Base-by-base conservation (phyloP, 2,329 filamentous ascomycete genomes). In the Xylaria sp. region DNA sequence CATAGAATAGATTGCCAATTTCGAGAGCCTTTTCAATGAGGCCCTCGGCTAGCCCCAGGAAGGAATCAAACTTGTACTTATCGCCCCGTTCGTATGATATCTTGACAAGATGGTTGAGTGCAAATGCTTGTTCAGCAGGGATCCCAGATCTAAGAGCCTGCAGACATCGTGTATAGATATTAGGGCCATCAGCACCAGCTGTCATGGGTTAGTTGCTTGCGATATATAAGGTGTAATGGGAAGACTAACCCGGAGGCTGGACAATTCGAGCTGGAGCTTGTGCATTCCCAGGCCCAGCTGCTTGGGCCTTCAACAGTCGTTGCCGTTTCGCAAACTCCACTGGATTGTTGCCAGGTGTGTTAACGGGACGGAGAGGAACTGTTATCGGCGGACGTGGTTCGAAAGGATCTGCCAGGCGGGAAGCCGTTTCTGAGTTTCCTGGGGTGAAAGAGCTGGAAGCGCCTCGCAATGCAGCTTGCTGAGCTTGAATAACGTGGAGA, bases 61-160 rank as follows among this genome's bases (percentile, higher is more conserved):
- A 98, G 5, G 93, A 92, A 75, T 97, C 94, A 74, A 98, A 98
- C 70, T 93, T 92, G 82, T 97, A 98, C 80, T 97, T 97, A 79
- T 98, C 96, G 55, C 95, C 95, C 52, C 94, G 89, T 80, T 98
- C 94, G 77, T 91, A 96, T 0, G 94, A 98, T 34, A 98, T 98
- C 79, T 97, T 97, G 69, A 98, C 94, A 3, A 98, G 83, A 76
- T 98, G 95, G 75, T 97, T 94, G 12, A 98, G 84, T 0, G 94
- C 95, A 81, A 97, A 98, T n/a, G 93, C 90, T 76, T 98, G 92
- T 78, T 99, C 95, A 13, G 90, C 87, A 3, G 88, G 87, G 32
- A 97, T 89, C 2, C 89, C 89, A 15, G 94, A 97, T 71, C 92
- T 92, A 32, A 99, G 83, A 4, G 94, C 91, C 74, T 94, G 90